These are phyloP conservation scores for Cucurbita pepo DNA, from an alignment of 306 rosid species.

Conservation along the genomic window DNA sequence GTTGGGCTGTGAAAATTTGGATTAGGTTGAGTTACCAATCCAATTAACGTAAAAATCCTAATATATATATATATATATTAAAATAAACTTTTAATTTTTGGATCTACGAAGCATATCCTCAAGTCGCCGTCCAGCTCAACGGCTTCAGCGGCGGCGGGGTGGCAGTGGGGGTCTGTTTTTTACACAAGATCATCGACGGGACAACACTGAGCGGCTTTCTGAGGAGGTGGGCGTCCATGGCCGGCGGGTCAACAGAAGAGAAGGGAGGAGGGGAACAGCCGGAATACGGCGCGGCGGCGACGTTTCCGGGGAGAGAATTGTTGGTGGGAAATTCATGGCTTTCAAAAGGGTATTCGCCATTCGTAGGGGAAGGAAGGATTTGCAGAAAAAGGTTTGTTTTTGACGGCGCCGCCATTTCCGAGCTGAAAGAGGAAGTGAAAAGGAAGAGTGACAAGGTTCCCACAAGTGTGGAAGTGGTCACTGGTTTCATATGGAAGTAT, in stretches of 20 bases:
- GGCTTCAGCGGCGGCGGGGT: background rate
- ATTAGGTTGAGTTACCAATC: no score
- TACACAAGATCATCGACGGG: conserved; percentile 4
- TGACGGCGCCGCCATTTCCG: background rate
- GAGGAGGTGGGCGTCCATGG: background rate
- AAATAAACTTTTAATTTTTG: background rate
- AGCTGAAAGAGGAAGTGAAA: background rate
- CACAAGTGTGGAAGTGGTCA: conserved; percentile 7
- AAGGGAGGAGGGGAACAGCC: background rate
- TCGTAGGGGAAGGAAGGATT: background rate
- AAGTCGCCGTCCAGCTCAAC: conserved; percentile 3
- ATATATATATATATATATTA: no score
- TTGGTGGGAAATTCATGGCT: background rate
- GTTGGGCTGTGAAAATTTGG: no score
- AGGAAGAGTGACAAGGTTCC: background rate
- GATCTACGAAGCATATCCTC: background rate
- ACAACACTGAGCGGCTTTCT: background rate
- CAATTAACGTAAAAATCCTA: no score
- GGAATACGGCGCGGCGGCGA: background rate
- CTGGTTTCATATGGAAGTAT: conserved; percentile 13
- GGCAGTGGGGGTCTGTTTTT: background rate
- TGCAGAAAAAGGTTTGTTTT: conserved; percentile 8
- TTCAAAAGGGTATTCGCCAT: background rate
- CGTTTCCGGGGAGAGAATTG: background rate
- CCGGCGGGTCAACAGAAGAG: background rate